Evolutionary conservation across 2,329 filamentous ascomycete genomes (phyloP), one percentile per base, ranked within the genome.

Genomic region (Myriosclerotinia curreyana): DNA sequence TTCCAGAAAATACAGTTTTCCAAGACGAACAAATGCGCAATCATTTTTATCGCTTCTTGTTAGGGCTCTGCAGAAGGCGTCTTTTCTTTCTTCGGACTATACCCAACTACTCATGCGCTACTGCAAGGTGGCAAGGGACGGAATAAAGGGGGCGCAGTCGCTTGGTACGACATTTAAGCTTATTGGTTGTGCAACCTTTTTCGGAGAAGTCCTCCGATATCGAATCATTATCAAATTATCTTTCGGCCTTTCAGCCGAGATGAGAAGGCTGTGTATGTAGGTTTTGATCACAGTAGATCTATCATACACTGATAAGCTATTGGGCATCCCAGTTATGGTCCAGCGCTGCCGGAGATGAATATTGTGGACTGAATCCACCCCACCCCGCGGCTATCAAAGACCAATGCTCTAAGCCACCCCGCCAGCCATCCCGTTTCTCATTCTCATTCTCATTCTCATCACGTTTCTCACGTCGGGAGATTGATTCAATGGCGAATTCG

Each of bases 81-180:
- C n/a, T n/a, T n/a, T n/a, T n/a, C n/a, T n/a, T n/a, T n/a, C n/a
- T n/a, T n/a, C n/a, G n/a, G 31, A 36, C 31, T 56, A 12, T 9
- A 34, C 54, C 54, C 40, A 44, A 40, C 11, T 15, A 20, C n/a
- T 15, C 31, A 51, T 38, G 17, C 31, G 51, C 55, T 36, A 12
- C 42, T 17, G 6, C n/a, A 46, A 58, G n/a, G 28, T 48, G 42
- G 28, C 28, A 48, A 59, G 8, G 9, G 36, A 25, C n/a, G 55
- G 42, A 31, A 22, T 4, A 38, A 48, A 59, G n/a, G 55, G 55
- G 55, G 55, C 55, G 55, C 55, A 59, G 55, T 49, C 42, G 42
- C 28, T 59, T 48, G 44, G 55, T 59, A 36, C 44, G 42, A 59
- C 55, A 22, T 59, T 46, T 7, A 17, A 36, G 55, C 55, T 59